Conservation (phyloP, 2,329 filamentous ascomycete genomes). For the Diaporthe ilicicola region DNA sequence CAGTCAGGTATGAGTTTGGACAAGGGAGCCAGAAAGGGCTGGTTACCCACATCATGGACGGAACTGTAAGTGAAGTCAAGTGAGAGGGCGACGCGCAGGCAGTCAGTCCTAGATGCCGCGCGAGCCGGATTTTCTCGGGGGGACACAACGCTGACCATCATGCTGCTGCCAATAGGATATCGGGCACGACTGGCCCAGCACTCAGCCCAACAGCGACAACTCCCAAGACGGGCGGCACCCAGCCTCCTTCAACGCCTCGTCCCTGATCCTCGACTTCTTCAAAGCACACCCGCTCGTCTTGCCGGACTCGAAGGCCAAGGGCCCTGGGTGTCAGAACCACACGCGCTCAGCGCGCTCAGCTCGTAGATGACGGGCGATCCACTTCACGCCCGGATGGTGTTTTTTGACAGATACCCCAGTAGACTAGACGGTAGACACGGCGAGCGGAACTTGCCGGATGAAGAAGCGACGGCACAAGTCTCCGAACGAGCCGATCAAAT, state of each 20-base stretch:
- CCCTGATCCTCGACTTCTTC: constrained; percentile 34
- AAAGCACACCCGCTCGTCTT: constrained; percentile 18
- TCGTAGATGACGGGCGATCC: neutral
- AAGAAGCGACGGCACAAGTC: neutral
- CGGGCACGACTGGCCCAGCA: constrained; percentile 36
- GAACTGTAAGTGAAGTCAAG: constrained; percentile 34
- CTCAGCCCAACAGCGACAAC: constrained; percentile 33
- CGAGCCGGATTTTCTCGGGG: neutral
- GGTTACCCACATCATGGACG: constrained; percentile 45
- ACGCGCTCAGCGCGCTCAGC: neutral
- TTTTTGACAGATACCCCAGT: too few species aligned
- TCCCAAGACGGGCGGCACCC: constrained; percentile 30
- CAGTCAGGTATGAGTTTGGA: constrained; percentile 43
- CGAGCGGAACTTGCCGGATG: too few species aligned
- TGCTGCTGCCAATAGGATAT: constrained; percentile 21
- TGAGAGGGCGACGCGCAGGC: neutral
- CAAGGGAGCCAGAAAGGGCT: constrained; percentile 40
- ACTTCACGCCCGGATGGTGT: too few species aligned
- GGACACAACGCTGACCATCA: neutral
- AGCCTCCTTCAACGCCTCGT: constrained; percentile 35
- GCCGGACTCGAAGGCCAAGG: too few species aligned
- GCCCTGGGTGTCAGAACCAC: neutral
- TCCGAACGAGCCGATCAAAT: neutral
- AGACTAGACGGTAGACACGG: too few species aligned
- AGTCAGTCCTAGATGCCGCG: neutral